Base-by-base conservation (phyloP, 352 stramenopile species). In the Pythium sukuiense region DNA sequence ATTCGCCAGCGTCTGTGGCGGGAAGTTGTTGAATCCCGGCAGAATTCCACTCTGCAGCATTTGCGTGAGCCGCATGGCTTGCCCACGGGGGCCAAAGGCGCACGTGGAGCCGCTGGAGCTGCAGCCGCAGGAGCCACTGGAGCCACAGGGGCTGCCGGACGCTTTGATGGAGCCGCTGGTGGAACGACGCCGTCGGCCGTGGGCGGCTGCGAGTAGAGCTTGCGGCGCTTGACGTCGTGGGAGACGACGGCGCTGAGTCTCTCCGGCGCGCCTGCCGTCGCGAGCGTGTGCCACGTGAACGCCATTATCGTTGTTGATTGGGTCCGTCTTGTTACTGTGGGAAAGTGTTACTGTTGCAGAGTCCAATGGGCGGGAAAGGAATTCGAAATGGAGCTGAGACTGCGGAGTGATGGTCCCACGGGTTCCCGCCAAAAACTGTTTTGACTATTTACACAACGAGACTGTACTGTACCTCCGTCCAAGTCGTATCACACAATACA, bases 211-310 rank as follows among this genome's bases (percentile, higher is more conserved):
- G n/a, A 29, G 27, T 52, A 46, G 37, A 32, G 55, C 55, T 61
- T 61, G 33, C 35, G 43, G 43, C 20, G 43, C 43, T 50, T 50
- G 43, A 30, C 26, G 48, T 33, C 48, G 6, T 33, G 14, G 26
- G 48, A 20, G 7, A 30, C 48, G 26, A 50, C 3, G 4, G 48
- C n/a, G 27, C 26, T 33, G 48, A 55, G 6, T 3, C n/a, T n/a
- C 4, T 20, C 6, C 6, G 56, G 56, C 18, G 59, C 59, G 30
- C 59, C 59, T 2, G 35, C 46, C 6, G 46, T 52, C 48, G 46
- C 59, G 33, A 65, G 45, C 4, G 16, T 52, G 59, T 39, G 45
- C 30, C 45, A 65, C 16, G 59, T 52, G 46, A 65, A 24, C 45
- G 59, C 16, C 59, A 65, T 55, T 24, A 65, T 33, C 30, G 26